Evolutionary conservation across 805 yeast genomes (phyloP).

Genomic region (Grigorovia jiainica): DNA sequence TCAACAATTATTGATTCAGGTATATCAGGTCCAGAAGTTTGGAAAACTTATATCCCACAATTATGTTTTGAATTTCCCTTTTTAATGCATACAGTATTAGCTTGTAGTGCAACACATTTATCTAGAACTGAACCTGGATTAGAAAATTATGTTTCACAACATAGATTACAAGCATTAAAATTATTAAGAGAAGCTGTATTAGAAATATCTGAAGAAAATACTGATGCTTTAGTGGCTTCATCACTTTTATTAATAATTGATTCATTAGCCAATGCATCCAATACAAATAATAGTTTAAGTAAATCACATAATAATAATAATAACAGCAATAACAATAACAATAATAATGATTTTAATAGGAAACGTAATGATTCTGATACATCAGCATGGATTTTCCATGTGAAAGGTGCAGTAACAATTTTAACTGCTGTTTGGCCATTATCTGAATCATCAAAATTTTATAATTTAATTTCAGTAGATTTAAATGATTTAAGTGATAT

Average conservation of each 20-base stretch:
- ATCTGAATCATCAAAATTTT: slow-evolving; percentile 57
- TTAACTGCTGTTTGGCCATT: slow-evolving; percentile 92
- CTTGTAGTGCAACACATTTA: slow-evolving; percentile 87
- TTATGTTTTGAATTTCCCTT: slow-evolving; percentile 83
- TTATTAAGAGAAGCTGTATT: slow-evolving; percentile 77
- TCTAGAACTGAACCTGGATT: slow-evolving; percentile 67
- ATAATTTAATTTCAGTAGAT: slow-evolving; percentile 72
- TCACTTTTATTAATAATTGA: slow-evolving; percentile 87
- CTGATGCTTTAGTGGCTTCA: slow-evolving; percentile 88
- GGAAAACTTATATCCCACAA: slow-evolving; percentile 83
- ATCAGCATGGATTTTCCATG: slow-evolving; percentile 95
- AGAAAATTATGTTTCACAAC: slow-evolving; percentile 74
- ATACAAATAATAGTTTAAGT: slow-evolving; percentile 4
- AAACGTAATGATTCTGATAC: slow-evolving; percentile 27
- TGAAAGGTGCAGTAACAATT: slow-evolving; percentile 93
- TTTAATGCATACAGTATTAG: slow-evolving; percentile 84
- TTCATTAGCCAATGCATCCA: slow-evolving; percentile 84
- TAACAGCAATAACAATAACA: too few species aligned
- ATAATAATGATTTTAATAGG: neutral
- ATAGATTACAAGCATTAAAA: slow-evolving; percentile 78
- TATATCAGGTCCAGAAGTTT: slow-evolving; percentile 67
- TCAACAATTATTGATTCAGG: slow-evolving; percentile 87
- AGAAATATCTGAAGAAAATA: slow-evolving; percentile 71
- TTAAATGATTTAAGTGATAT: slow-evolving; percentile 78
- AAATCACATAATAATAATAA: neutral